Evolutionary conservation across 768 basidiomycete genomes (phyloP).

Genomic region (Cystoderma amianthinum): DNA sequence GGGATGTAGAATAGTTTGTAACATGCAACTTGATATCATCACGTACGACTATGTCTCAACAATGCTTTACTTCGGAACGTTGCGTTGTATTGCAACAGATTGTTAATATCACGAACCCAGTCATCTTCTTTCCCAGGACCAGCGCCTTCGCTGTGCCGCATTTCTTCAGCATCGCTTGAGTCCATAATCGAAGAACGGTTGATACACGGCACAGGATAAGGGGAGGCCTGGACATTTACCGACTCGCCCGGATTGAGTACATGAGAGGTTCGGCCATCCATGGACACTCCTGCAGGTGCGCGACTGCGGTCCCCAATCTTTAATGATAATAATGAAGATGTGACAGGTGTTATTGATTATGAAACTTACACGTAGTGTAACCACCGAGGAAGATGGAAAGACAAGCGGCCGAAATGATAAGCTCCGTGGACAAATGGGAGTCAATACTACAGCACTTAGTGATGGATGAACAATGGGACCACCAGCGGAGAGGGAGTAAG

Average conservation of each 20-base stretch:
- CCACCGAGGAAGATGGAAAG: constrained; percentile 74
- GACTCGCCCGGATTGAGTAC: constrained; percentile 80
- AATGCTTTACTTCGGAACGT: constrained; percentile 90
- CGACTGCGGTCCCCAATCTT: constrained; percentile 84
- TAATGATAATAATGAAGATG: not conserved
- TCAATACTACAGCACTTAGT: constrained; percentile 81
- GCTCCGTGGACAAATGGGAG: constrained; percentile 94
- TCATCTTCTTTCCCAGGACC: constrained; percentile 82
- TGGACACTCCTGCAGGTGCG: constrained; percentile 83
- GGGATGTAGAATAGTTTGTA: constrained; percentile 1
- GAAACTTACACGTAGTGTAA: constrained; percentile 61
- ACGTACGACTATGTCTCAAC: constrained; percentile 66
- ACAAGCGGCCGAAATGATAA: constrained; percentile 89
- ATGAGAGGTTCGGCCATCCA: constrained; percentile 88
- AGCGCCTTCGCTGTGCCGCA: constrained; percentile 52
- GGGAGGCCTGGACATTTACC: constrained; percentile 78
- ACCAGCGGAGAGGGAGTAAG: constrained; percentile 92
- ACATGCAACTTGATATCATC: constrained; percentile 12
- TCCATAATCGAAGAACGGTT: constrained; percentile 76
- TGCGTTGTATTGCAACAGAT: constrained; percentile 89
- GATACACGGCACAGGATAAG: constrained; percentile 89
- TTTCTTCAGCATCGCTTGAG: constrained; percentile 29
- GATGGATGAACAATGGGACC: constrained; percentile 96
- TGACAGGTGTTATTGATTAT: not conserved
- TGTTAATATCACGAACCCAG: constrained; percentile 97